A percentile compares a stretch with the other conserved stretches of the same genome.
Conservation (phyloP, 2,329 filamentous ascomycete species). For the Apiospora koreana region DNA sequence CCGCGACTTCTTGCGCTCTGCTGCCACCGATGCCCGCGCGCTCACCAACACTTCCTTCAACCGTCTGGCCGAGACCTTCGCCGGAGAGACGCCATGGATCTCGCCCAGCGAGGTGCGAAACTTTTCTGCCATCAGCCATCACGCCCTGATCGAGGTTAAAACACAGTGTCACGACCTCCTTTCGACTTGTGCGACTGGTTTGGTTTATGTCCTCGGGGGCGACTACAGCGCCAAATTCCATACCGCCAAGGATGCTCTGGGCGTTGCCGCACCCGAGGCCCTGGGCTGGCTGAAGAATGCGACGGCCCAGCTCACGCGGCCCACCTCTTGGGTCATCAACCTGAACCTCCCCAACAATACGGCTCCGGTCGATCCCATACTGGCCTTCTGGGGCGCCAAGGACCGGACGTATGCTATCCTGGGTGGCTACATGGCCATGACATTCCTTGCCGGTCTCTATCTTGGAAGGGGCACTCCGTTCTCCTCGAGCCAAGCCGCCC, state of each 20-base stretch:
- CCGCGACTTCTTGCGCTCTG: conserved; percentile 24
- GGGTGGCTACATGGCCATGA: conserved; percentile 78
- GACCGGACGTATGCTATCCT: conserved; percentile 73
- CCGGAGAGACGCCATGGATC: conserved; percentile 52
- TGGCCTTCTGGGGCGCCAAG: conserved; percentile 67
- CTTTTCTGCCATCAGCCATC: conserved; percentile 76
- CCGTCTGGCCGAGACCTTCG: conserved; percentile 51
- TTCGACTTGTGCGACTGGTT: conserved; percentile 36
- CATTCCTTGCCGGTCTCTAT: conserved; percentile 74
- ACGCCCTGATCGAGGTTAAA: conserved; percentile 65
- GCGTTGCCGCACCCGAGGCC: conserved; percentile 20
- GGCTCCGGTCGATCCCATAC: conserved; percentile 50
- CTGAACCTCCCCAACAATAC: conserved; percentile 45
- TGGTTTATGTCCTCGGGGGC: conserved; percentile 48
- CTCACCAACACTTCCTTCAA: conserved; percentile 29
- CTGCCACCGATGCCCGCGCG: conserved; percentile 25
- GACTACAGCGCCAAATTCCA: conserved; percentile 38
- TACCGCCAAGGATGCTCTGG: conserved; percentile 23
- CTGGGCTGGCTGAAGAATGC: conserved; percentile 32
- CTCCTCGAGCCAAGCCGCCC: conserved; percentile 54
- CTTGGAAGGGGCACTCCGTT: conserved; percentile 73
- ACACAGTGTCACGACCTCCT: conserved; percentile 46
- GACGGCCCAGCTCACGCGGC: conserved; percentile 42
- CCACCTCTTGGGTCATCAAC: conserved; percentile 60
- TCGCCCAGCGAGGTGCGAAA: conserved; percentile 66